These are phyloP conservation scores for Turnera subulata DNA, from an alignment of 345 rosid species.

Conservation along the genomic window DNA sequence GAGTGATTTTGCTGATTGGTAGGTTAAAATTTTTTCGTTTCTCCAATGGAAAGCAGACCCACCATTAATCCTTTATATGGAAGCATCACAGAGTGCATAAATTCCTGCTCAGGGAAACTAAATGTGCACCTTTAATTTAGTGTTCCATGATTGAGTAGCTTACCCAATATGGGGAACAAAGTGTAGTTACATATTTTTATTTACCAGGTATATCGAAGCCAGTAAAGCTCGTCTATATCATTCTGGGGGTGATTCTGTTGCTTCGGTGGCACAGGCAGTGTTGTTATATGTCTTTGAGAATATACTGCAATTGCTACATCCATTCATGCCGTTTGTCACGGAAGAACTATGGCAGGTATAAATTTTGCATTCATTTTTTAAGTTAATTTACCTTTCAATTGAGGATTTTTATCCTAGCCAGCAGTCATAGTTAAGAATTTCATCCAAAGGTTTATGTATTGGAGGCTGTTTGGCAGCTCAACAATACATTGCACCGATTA, in stretches of 20 bases:
- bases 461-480: no score
- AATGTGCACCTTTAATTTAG: neutral
- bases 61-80: no score
- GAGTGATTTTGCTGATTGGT: conserved; percentile 99
- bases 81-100: no score
- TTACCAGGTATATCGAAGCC: conserved; percentile 89
- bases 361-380: neutral
- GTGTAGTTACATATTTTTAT: conserved; percentile 1
- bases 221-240: conserved; percentile 82
- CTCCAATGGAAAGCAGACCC: no score
- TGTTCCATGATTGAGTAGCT: neutral
- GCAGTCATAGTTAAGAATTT: no score
- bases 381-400: neutral
- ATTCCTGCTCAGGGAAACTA: neutral
- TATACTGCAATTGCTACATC: conserved; percentile 82
- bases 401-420: no score
- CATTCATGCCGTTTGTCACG: conserved; percentile 97
- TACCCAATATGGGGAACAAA: neutral
- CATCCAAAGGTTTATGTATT: no score
- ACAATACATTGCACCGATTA: neutral
- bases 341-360: conserved; percentile 97
- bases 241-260: conserved; percentile 43
- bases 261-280: conserved; percentile 74
- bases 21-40: conserved; percentile 17
- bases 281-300: conserved; percentile 79